Base-by-base conservation (phyloP, 78 protist species). In the Diacronema lutheri region DNA sequence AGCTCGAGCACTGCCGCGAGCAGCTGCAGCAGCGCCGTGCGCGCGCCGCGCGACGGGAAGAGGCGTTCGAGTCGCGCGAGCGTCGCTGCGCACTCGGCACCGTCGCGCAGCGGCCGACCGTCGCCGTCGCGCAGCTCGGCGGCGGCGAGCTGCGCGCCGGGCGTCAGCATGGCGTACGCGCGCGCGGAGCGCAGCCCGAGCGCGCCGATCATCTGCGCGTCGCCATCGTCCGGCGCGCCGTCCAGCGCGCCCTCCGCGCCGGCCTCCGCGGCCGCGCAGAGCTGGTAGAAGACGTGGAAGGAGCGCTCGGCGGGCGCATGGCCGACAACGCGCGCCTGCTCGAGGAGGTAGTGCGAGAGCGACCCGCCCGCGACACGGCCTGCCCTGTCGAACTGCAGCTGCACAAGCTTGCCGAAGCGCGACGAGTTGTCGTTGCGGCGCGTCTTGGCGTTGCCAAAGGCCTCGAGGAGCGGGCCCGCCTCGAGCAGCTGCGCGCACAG, bases 381-480 rank as follows among this genome's bases (percentile, higher is more conserved):
- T 14, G 20, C 44, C 40, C 26, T 50, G 76, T 81, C 31, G 79
- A 92, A 90, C 87, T 19, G 83, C 19, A 92, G 55, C 57, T 91
- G 40, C 35, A 58, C 71, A 65, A 83, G 88, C 92, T 90, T 90
- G 38, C 94, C 96, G 89, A 96, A 96, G 56, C 96, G 89, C 4
- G 92, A 90, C 35, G 95, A 90, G 90, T 96, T 96, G 87, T 96
- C 92, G 94, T 96, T 96, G 74, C 97, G 89, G 58, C 88, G 14
- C 23, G 98, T 96, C 87, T 91, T 92, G 23, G 97, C 96, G 87
- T 96, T 96, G 57, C 96, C 94, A 29, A 93, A 93, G 41, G 94
- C 57, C 65, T 93, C 95, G 29, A 92, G 86, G 31, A 92, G 29
- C 14, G 87, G 87, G 87, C 72, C 85, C 44, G 87, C 23, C 83